Conservation (phyloP, 1,284 basidiomycete genomes). For the Paramarasmius palmivorus region DNA sequence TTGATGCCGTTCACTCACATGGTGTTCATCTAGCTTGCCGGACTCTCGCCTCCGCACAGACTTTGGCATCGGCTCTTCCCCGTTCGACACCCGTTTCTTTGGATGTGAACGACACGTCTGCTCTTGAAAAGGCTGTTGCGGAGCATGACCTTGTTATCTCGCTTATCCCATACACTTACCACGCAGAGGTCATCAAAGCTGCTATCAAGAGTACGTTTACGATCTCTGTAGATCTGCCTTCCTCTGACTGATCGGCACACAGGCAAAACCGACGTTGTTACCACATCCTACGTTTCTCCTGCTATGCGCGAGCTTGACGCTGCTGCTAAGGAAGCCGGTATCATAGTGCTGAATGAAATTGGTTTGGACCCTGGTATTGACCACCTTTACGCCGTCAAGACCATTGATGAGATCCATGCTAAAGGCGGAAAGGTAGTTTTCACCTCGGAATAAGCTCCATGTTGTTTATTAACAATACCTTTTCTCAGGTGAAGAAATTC, state of each 20-base stretch:
- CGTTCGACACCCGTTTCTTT: conserved; percentile 78
- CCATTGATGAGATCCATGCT: conserved; percentile 90
- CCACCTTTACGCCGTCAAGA: conserved; percentile 96
- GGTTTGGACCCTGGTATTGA: conserved; percentile 96
- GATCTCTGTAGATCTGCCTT: neutral
- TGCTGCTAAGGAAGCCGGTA: conserved; percentile 85
- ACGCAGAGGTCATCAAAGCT: conserved; percentile 90
- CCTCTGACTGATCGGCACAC: neutral
- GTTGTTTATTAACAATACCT: neutral
- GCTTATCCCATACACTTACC: conserved; percentile 95
- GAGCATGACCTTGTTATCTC: conserved; percentile 94
- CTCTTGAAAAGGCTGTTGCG: conserved; percentile 81
- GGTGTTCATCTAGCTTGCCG: conserved; percentile 70
- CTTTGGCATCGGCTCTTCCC: conserved; percentile 69
- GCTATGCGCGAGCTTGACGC: conserved; percentile 89
- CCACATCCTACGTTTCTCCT: conserved; percentile 92
- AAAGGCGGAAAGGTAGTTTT: conserved; percentile 85
- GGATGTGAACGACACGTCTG: conserved; percentile 76
- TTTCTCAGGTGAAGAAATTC: conserved; percentile 83
- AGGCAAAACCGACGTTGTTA: conserved; percentile 91
- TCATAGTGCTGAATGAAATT: conserved; percentile 98
- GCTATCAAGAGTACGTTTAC: conserved; percentile 72
- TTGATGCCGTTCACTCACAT: conserved; percentile 3
- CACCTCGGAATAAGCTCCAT: neutral
- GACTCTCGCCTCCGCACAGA: conserved; percentile 75